Evolutionary conservation across 805 yeast genomes (phyloP).

Genomic region (Myxozyma neglecta): DNA sequence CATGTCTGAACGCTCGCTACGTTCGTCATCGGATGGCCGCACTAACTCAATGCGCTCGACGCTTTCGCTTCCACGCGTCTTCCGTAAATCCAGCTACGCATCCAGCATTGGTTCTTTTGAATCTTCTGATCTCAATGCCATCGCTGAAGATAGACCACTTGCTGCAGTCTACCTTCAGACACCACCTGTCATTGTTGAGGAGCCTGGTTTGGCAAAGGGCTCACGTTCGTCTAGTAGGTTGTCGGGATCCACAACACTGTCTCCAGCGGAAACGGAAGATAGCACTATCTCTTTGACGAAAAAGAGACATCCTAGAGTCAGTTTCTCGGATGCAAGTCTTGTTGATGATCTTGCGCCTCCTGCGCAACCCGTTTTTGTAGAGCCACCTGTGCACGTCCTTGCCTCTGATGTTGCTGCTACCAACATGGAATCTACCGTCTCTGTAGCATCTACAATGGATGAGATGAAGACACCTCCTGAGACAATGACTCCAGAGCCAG

Average conservation of each 20-base stretch:
- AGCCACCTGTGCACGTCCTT: neutral
- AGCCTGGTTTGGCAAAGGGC: conserved; percentile 15
- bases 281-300: conserved; percentile 2
- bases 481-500: conserved; percentile 1
- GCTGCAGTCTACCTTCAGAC: too few relatives aligned
- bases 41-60: conserved; percentile 12
- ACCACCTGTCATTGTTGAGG: conserved; percentile 24
- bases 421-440: neutral
- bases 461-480: conserved; percentile 3
- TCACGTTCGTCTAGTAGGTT: conserved; percentile 20
- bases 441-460: conserved; percentile 2
- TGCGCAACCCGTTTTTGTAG: neutral
- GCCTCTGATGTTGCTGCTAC: neutral
- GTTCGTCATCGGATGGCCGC: conserved; percentile 1
- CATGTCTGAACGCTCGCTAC: neutral
- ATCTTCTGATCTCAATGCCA: conserved; percentile 25
- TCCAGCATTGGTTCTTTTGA: conserved; percentile 25
- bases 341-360: neutral
- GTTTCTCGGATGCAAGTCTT: conserved; percentile 9
- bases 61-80: conserved; percentile 6
- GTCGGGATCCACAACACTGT: conserved; percentile 11
- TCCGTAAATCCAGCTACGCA: conserved; percentile 20
- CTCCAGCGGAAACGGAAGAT: conserved; percentile 6
- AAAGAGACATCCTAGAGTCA: conserved; percentile 18
- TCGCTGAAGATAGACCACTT: conserved; percentile 22